Evolutionary conservation across 2,329 filamentous ascomycete genomes (phyloP).

Genomic region (Ilyonectria destructans): DNA sequence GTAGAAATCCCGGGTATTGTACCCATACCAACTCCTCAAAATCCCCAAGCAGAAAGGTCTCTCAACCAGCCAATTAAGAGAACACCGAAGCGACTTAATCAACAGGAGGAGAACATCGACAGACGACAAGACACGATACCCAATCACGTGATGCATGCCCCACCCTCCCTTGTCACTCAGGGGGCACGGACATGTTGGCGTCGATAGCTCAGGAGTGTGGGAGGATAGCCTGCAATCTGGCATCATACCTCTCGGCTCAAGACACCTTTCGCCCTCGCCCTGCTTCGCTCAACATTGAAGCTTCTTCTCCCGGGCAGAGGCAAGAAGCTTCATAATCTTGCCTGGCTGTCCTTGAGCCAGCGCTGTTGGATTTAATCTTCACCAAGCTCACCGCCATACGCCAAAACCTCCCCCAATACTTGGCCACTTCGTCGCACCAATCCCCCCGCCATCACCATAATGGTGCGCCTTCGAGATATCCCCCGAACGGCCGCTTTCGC

Average conservation of each 20-base stretch:
- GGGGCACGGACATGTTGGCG: conserved; percentile 48
- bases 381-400: conserved; percentile 34
- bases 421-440: conserved; percentile 46
- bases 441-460: conserved; percentile 63
- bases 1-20: not conserved
- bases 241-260: conserved; percentile 57
- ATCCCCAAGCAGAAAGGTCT: not conserved
- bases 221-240: conserved; percentile 61
- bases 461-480: conserved; percentile 98
- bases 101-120: not conserved
- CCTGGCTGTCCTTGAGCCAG: conserved; percentile 41
- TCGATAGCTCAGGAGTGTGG: conserved; percentile 52
- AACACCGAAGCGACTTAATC: not conserved
- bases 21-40: not conserved
- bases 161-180: conserved; percentile 44
- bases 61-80: not conserved
- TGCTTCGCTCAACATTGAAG: conserved; percentile 45
- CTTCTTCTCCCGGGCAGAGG: conserved; percentile 53
- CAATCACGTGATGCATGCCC: conserved; percentile 50
- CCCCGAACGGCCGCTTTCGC: conserved; percentile 97
- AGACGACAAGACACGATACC: conserved; percentile 9
- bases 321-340: conserved; percentile 41
- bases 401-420: conserved; percentile 41
- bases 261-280: conserved; percentile 46
- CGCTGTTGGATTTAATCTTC: conserved; percentile 40